Evolutionary conservation across 768 basidiomycete species (phyloP).

Genomic region (Lanmaoa pseudosensibilis): DNA sequence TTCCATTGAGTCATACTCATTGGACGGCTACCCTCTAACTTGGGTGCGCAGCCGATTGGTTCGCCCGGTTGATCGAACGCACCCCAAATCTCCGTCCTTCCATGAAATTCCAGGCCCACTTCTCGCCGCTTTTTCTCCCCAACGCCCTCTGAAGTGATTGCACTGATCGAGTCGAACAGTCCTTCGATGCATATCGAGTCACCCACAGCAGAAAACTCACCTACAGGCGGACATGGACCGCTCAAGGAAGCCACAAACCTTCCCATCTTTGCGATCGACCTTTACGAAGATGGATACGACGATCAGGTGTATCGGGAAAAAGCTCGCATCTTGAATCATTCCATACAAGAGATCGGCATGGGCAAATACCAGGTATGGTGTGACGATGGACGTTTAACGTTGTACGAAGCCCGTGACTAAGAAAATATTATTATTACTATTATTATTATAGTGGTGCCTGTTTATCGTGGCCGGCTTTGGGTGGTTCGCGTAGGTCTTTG

Average conservation of each 20-base stretch:
- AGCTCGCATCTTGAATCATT: slow-evolving; percentile 45
- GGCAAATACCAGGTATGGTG: slow-evolving; percentile 49
- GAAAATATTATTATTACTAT: too few relatives aligned
- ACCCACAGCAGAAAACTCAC: neutral
- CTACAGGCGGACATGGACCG: neutral
- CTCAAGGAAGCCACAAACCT: neutral
- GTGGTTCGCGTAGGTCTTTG: slow-evolving; percentile 39
- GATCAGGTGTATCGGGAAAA: slow-evolving; percentile 53
- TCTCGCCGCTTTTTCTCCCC: neutral
- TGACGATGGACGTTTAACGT: neutral
- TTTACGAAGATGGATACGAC: slow-evolving; percentile 36
- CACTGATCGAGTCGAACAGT: neutral
- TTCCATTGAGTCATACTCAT: too few relatives aligned
- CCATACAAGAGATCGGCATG: slow-evolving; percentile 57
- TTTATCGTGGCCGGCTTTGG: slow-evolving; percentile 43
- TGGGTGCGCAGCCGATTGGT: too few relatives aligned
- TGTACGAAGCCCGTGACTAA: neutral
- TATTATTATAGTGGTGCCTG: slow-evolving; percentile 41
- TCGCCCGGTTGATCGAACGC: neutral
- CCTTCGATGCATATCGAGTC: neutral
- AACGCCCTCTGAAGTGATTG: neutral
- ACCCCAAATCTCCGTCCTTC: neutral
- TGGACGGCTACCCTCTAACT: too few relatives aligned
- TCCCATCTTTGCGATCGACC: slow-evolving; percentile 17
- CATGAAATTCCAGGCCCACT: neutral